Base-by-base conservation (phyloP, 192 early-diverging fungal species). In the Lunasporangiospora selenospora region DNA sequence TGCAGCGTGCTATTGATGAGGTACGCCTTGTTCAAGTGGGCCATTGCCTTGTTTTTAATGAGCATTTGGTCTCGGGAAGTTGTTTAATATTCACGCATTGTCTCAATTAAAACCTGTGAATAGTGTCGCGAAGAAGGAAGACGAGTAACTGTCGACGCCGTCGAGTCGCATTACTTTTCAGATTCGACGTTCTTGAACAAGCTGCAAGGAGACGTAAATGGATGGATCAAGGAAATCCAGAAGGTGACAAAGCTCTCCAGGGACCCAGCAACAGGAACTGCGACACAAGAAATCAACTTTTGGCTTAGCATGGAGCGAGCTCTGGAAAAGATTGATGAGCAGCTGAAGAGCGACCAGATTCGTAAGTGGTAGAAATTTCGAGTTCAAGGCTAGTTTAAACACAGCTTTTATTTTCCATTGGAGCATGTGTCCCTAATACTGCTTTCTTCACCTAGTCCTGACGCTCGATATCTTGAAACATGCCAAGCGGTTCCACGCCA, bases 171-270 rank as follows among this genome's bases (percentile, higher is more conserved):
- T 21, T 79, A 90, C 41, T 81, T 92, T 30, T 81, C 84, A 2
- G 95, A 99, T 59, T 92, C 94, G 2, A 75, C 83, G 4, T 93
- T 99, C 48, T 79, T 99, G 23, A 99, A 99, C 80, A 89, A 90
- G 65, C 83, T 99, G 40, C 97, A 98, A 76, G 80, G 83, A 50
- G 94, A 96, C 60, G 97, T 99, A 33, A 98, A 99, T 62, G 90
- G 89, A 6, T 99, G 98, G 98, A 94, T 98, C 77, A 96, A 95
- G 67, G 98, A 99, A 75, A 99, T 99, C 70, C 96, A 99, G 65
- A 98, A 98, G 65, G 97, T 99, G 16, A 98, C 97, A 38, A 93
- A 95, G 65, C 86, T 99, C 46, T 83, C 87, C 40, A 88, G 98
- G 48, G 98, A 99, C 57, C 94, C 96, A 13, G 77, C 88, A 1